A percentile compares a stretch with the other conserved stretches of the same genome.
Evolutionary conservation across 345 rosid species (phyloP).

Genomic region (Eucalyptus victrix): DNA sequence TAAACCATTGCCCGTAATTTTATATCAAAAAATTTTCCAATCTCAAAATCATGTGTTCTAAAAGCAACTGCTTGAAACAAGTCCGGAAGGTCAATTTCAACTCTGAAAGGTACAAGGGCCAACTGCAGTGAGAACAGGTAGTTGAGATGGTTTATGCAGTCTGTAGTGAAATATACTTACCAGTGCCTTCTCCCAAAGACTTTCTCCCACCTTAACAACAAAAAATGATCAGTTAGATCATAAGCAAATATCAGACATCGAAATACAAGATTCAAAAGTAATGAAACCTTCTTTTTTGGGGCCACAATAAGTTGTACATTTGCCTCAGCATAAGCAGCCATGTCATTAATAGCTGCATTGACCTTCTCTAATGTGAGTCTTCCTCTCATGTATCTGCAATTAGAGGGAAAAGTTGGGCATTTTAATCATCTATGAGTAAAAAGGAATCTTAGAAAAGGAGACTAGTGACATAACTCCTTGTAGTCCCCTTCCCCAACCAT

Average conservation of each 20-base stretch:
- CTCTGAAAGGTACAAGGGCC: background rate
- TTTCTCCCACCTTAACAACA: conserved; percentile 58
- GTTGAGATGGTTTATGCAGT: background rate
- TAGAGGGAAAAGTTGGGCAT: background rate
- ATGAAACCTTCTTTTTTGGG: conserved; percentile 72
- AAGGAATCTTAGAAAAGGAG: background rate
- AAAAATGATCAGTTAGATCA: background rate
- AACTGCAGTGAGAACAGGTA: background rate
- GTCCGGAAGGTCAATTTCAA: background rate
- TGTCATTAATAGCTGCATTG: conserved; percentile 85
- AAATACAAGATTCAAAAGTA: background rate
- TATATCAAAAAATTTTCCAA: background rate
- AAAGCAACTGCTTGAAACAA: background rate
- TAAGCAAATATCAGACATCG: background rate
- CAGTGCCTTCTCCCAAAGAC: conserved; percentile 83
- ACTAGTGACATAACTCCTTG: background rate
- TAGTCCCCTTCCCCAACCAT: background rate
- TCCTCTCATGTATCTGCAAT: conserved; percentile 83
- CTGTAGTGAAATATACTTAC: conserved; percentile 23
- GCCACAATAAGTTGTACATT: conserved; percentile 71
- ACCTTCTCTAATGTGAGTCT: conserved; percentile 86
- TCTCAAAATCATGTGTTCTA: background rate
- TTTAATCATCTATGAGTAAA: background rate
- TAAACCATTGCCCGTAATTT: background rate
- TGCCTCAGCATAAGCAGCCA: conserved; percentile 77